These are phyloP conservation scores for Phyllachora maydis DNA, from an alignment of 2,329 filamentous ascomycete genomes.

Conservation along the genomic window DNA sequence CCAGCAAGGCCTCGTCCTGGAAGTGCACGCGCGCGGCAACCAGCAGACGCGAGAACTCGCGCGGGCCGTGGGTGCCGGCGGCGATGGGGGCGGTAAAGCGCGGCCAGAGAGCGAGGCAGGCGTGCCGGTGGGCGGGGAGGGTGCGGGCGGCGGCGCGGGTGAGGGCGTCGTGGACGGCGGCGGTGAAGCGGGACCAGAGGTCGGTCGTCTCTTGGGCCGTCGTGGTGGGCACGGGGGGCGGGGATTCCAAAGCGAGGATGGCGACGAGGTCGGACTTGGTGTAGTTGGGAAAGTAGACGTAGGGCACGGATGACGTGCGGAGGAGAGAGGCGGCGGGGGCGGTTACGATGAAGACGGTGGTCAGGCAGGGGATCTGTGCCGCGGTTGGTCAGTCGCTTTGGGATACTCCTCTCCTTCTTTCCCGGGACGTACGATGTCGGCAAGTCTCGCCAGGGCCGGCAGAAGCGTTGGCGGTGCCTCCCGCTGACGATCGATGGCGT, in stretches of 20 bases:
- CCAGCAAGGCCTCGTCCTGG: conserved; percentile 49
- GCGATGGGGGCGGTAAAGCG: conserved; percentile 63
- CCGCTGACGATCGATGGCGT: conserved; percentile 68
- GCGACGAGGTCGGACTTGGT: conserved; percentile 57
- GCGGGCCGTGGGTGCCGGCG: conserved; percentile 49
- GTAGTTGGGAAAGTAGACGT: conserved; percentile 73
- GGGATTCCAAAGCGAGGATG: conserved; percentile 43
- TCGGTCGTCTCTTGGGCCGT: conserved; percentile 34
- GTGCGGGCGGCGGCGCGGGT: conserved; percentile 64
- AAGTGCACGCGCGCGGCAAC: conserved; percentile 49
- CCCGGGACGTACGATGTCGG: conserved; percentile 49
- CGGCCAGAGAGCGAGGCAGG: conserved; percentile 62
- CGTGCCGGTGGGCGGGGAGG: conserved; percentile 47
- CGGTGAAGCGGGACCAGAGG: conserved; percentile 64
- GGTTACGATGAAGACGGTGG: conserved; percentile 57
- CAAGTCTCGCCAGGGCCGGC: conserved; percentile 60
- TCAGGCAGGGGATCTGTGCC: conserved; percentile 54
- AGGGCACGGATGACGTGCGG: conserved; percentile 47
- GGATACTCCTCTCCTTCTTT: too few species aligned
- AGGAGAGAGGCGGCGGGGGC: conserved; percentile 49
- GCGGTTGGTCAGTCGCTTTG: conserved; percentile 2
- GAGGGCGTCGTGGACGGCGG: conserved; percentile 72
- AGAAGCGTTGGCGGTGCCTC: conserved; percentile 64
- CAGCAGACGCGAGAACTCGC: conserved; percentile 71
- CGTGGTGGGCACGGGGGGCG: conserved; percentile 24